phyloP scores from a whole-genome alignment of 805 yeast species.

The Saccharomycopsis sp. region DNA sequence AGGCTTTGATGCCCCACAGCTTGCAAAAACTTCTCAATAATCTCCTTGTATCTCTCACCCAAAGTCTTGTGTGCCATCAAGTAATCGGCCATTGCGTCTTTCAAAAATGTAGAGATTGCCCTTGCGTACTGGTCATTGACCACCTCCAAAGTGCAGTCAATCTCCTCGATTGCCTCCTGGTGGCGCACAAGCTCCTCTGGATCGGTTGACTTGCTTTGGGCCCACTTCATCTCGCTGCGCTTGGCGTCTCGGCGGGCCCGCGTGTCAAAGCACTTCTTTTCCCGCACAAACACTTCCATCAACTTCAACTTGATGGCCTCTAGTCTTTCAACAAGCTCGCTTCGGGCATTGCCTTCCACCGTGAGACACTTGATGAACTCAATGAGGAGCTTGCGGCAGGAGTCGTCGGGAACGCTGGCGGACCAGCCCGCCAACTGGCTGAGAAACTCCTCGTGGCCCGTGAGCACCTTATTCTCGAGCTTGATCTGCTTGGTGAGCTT shows the following conservation, averaged over 20 bases:
- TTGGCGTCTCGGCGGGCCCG: not conserved
- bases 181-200: conserved; percentile 34
- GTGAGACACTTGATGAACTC: conserved; percentile 34
- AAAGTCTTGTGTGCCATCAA: conserved; percentile 22
- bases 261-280: conserved; percentile 36
- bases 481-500: conserved; percentile 32
- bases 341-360: conserved; percentile 31
- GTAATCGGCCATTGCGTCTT: conserved; percentile 38
- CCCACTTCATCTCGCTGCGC: not conserved
- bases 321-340: conserved; percentile 34
- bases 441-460: conserved; percentile 31
- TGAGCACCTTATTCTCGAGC: conserved; percentile 31
- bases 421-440: conserved; percentile 38
- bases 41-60: not conserved
- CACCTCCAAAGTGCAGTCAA: conserved; percentile 41
- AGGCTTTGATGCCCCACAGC: no score
- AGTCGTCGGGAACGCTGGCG: conserved; percentile 31
- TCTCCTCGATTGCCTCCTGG: conserved; percentile 44
- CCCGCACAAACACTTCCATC: conserved; percentile 40
- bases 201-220: no score
- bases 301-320: conserved; percentile 37
- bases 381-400: conserved; percentile 32
- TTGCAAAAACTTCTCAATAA: not conserved
- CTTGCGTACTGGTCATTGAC: conserved; percentile 43
- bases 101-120: conserved; percentile 37